Conservation (phyloP, 2,329 filamentous ascomycete genomes). For the Colletotrichum sp. region DNA sequence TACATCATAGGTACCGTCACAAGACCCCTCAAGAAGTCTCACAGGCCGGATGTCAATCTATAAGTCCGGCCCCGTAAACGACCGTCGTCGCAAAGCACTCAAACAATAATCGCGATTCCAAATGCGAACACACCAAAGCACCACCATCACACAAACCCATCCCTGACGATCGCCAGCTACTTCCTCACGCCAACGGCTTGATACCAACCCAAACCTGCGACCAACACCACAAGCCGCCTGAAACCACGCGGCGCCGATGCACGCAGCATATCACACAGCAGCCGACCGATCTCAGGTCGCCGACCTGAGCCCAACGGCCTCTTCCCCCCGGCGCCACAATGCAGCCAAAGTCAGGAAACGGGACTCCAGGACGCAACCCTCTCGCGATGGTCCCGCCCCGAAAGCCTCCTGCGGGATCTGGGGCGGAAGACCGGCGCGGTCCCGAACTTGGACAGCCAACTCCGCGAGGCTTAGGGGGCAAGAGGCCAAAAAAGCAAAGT, state of each 20-base stretch:
- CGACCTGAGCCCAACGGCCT: not conserved
- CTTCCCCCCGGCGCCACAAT: not conserved
- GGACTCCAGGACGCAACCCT: not conserved
- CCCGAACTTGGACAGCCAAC: not conserved
- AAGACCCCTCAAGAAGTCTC: not conserved
- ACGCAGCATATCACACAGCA: not conserved
- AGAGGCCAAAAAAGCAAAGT: not conserved
- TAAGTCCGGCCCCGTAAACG: not conserved
- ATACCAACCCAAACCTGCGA: not conserved
- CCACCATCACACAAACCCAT: not conserved
- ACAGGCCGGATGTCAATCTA: not conserved
- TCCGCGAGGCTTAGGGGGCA: not conserved
- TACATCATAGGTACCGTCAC: not conserved
- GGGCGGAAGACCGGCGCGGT: not conserved
- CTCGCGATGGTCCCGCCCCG: not conserved
- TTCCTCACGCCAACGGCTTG: not conserved
- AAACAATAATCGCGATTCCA: not conserved
- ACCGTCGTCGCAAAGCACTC: not conserved
- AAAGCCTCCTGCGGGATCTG: not conserved
- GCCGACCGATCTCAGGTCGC: not conserved
- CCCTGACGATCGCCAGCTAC: not conserved
- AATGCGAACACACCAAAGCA: not conserved
- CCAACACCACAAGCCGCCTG: not conserved
- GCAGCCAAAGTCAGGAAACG: not conserved
- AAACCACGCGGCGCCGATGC: not conserved